Evolutionary conservation across 768 basidiomycete genomes (phyloP), one percentile per base, ranked within the genome.

Genomic region (Hebeloma cylindrosporum): DNA sequence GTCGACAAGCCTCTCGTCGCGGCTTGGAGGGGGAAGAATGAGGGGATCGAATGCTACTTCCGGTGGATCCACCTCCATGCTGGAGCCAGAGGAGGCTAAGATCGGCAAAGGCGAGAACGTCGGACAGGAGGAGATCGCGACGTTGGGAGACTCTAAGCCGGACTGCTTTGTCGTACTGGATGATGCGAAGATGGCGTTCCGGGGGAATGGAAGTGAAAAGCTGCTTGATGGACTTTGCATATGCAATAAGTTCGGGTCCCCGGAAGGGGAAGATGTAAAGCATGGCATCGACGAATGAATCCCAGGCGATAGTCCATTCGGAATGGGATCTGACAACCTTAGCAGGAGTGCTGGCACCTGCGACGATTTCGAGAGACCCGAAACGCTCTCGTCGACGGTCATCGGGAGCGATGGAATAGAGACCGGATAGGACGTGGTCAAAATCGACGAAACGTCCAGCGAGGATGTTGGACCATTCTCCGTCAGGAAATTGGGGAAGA

Each of bases 271-370:
- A 63, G 18, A 49, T 49, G 40, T 51, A 66, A 2, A 43, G 2
- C 8, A 45, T 47, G 0, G 62, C 64, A 8, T 40, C 27, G 5
- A 20, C 10, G 9, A 39, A 34, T 5, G 9, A 3, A 6, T 54
- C 23, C 52, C 58, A 67, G 2, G 64, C 59, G n/a, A 49, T 46
- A 31, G 47, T 28, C 58, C 59, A 66, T 11, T 67, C 53, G 1
- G 43, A 47, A 5, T 43, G 35, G 18, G 50, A 38, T 7, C 22
- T 18, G 43, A 64, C 45, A 8, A 7, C 43, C 23, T 49, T 36
- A 3, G 50, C 43, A 0, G 53, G 42, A 33, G 35, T 22, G 13
- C 40, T 7, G 9, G 38, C 1, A 3, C 55, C 45, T 10, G 38
- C 7, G 14, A 37, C 10, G 34, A 50, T 7, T 22, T 53, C 47